Evolutionary conservation across 345 rosid genomes (phyloP), one percentile per base, ranked within the genome.

Genomic region (Gossypium raimondii): DNA sequence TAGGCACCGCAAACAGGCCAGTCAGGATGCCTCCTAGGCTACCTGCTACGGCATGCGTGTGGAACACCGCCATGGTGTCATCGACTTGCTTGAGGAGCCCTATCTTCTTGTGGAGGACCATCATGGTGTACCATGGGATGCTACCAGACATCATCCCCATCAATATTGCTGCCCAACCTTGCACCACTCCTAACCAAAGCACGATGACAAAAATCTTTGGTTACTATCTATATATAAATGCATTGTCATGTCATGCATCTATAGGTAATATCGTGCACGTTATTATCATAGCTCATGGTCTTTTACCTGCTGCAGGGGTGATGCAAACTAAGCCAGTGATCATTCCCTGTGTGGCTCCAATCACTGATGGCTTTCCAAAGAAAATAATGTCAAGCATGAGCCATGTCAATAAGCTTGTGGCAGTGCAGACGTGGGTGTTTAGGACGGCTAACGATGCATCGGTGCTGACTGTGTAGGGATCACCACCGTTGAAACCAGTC

Each of bases 401-500:
- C 94, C 94, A 90, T 2, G 88, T 82, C 41, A 88, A 85, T 83
- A 90, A 76, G 77, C 92, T 88, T 17, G 92, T 81, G 7, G 94
- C 92, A 0, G 94, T 90, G 87, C 94, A 89, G 8, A 88, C 87
- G 67, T 88, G 94, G 68, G 94, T 89, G 84, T 88, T 89, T 55
- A 89, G 90, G 50, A 88, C 83, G 70, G 92, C 94, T 38, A 89
- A 80, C 73, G 94, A 86, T 62, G 92, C 87, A 56, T 86, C 90
- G 1, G 70, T 63, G 57, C 86, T 82, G 74, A 77, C 88, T 0
- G 70, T 50, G 68, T 85, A 88, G 3, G 92, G 92, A 75, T 84
- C 94, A 34, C 94, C 94, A 43, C 92, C 90, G 51, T 89, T 88
- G 88, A 88, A 88, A 52, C 92, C 94, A 0, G 87, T 85, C 92